These are phyloP conservation scores for Thermomucor indicae-seudaticae DNA, from an alignment of 371 early-diverging fungal species.

Conservation along the genomic window DNA sequence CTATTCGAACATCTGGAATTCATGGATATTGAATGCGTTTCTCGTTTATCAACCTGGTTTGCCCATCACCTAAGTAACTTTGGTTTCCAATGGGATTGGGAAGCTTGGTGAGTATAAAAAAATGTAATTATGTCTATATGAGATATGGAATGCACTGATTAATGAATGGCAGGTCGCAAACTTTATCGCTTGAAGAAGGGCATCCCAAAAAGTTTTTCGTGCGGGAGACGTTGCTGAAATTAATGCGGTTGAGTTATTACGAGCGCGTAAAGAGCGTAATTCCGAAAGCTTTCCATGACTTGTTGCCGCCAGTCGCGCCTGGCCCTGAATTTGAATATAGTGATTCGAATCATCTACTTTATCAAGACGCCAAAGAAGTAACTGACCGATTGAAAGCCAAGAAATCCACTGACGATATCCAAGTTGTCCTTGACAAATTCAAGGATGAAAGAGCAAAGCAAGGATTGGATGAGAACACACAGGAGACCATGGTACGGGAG, in stretches of 20 bases:
- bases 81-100: slow-evolving; percentile 90
- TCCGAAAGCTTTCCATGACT: slow-evolving; percentile 57
- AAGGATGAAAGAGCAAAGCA: slow-evolving; percentile 33
- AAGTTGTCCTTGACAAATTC: slow-evolving; percentile 40
- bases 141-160: no score
- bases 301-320: slow-evolving; percentile 69
- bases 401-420: slow-evolving; percentile 61
- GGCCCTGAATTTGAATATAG: slow-evolving; percentile 67
- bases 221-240: slow-evolving; percentile 79
- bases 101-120: slow-evolving; percentile 62
- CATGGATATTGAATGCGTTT: slow-evolving; percentile 84
- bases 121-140: no score
- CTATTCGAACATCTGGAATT: slow-evolving; percentile 62
- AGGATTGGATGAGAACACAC: slow-evolving; percentile 28
- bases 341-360: slow-evolving; percentile 40
- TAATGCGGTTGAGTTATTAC: slow-evolving; percentile 78
- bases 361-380: slow-evolving; percentile 56
- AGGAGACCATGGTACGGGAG: slow-evolving; percentile 55
- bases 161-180: slow-evolving; percentile 49
- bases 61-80: slow-evolving; percentile 91
- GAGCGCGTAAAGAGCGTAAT: slow-evolving; percentile 80
- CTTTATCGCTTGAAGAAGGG: slow-evolving; percentile 34
- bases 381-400: slow-evolving; percentile 58
- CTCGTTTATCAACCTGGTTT: slow-evolving; percentile 83
- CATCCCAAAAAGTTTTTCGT: slow-evolving; percentile 64